Evolutionary conservation across 805 yeast species (phyloP).

Genomic region (Saccharomycopsis fibuligera): DNA sequence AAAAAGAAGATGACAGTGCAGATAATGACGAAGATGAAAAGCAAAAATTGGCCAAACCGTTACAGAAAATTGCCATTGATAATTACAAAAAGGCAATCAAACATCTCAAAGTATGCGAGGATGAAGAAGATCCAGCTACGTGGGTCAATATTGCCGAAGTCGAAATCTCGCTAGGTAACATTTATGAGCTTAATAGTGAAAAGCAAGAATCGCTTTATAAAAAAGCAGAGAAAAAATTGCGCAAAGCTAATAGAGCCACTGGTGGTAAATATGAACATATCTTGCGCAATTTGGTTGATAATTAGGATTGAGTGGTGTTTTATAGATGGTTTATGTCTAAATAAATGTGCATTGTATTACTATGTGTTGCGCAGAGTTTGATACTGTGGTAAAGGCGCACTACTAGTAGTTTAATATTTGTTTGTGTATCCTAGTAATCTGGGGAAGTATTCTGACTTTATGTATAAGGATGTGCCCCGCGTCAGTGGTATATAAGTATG

Average conservation of each 20-base stretch:
- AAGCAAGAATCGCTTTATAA: slow-evolving; percentile 64
- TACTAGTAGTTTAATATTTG: too few species aligned
- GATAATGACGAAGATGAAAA: slow-evolving; percentile 11
- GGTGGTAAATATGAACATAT: slow-evolving; percentile 68
- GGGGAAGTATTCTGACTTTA: too few species aligned
- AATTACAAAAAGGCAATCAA: slow-evolving; percentile 48
- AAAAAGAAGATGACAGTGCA: slow-evolving; percentile 22
- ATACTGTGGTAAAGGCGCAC: too few species aligned
- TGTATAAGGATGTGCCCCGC: too few species aligned
- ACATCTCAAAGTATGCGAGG: slow-evolving; percentile 52
- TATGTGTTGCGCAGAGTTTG: too few species aligned
- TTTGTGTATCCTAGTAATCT: too few species aligned
- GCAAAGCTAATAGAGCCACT: slow-evolving; percentile 71
- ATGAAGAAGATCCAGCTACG: slow-evolving; percentile 67
- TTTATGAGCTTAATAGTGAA: slow-evolving; percentile 54
- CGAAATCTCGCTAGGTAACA: slow-evolving; percentile 68
- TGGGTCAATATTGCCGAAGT: slow-evolving; percentile 89
- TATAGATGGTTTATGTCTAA: too few species aligned
- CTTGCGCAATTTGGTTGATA: slow-evolving; percentile 26
- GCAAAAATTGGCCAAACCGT: slow-evolving; percentile 31
- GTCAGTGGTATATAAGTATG: too few species aligned
- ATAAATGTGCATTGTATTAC: too few species aligned
- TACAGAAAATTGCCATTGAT: slow-evolving; percentile 44
- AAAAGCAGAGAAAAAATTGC: slow-evolving; percentile 62
- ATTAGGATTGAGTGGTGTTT: too few species aligned